A percentile compares a stretch with the other conserved stretches of the same genome.
Evolutionary conservation across 2,329 filamentous ascomycete genomes (phyloP).

Genomic region (Drechslerella dactyloides): DNA sequence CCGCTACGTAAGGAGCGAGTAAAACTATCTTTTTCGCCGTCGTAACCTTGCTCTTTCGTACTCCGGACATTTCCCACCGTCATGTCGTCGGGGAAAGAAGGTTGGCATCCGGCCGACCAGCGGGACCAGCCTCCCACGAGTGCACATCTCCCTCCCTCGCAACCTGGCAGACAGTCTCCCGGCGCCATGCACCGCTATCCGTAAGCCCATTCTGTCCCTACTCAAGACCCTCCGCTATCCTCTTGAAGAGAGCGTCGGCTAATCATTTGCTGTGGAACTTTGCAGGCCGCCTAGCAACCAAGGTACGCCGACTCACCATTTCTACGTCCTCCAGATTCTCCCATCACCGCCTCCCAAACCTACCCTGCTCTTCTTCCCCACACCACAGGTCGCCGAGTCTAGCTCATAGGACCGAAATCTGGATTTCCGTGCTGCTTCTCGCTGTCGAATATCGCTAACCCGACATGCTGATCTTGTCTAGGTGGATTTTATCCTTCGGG

Average conservation of each 20-base stretch:
- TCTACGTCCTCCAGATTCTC: background rate
- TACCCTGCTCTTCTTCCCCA: background rate
- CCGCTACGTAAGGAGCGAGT: background rate
- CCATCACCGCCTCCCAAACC: background rate
- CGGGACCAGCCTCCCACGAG: conserved; percentile 45
- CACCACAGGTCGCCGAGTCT: background rate
- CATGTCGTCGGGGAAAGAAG: conserved; percentile 49
- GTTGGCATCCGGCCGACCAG: conserved; percentile 49
- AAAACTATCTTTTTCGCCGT: background rate
- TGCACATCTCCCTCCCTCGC: conserved; percentile 36
- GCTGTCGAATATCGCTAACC: background rate
- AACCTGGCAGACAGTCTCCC: conserved; percentile 43
- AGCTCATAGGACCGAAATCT: background rate
- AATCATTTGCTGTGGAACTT: conserved; percentile 10
- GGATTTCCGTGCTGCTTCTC: background rate
- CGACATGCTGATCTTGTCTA: background rate
- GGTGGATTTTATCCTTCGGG: conserved; percentile 43
- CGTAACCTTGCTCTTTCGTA: background rate
- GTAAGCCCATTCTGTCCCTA: conserved; percentile 26
- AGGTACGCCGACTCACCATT: conserved; percentile 28
- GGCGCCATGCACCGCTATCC: conserved; percentile 42
- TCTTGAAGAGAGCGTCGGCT: conserved; percentile 1
- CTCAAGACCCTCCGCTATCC: background rate
- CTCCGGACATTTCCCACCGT: conserved; percentile 12
- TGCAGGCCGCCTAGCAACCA: conserved; percentile 42